A percentile compares a stretch with the other conserved stretches of the same genome.
Evolutionary conservation across 257 asterid genomes (phyloP).

Genomic region (Cruciata laevipes): DNA sequence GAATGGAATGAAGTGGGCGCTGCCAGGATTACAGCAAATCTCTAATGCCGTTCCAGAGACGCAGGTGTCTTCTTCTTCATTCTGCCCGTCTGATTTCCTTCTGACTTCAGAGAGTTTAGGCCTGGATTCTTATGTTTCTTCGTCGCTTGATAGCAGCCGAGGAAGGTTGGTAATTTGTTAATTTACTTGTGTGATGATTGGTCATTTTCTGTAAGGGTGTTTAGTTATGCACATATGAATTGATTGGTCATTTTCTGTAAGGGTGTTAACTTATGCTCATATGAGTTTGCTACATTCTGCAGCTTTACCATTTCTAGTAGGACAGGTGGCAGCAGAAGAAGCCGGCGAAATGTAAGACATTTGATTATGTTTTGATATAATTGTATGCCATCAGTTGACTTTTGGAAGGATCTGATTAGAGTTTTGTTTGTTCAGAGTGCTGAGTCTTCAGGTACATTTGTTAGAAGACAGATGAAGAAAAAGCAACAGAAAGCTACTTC

Average conservation of each 20-base stretch:
- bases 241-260: no score
- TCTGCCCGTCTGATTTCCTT: slow-evolving; percentile 62
- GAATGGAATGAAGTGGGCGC: slow-evolving; percentile 38
- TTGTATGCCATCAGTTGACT: not conserved
- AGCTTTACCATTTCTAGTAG: slow-evolving; percentile 43
- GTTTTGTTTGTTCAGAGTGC: slow-evolving; percentile 41
- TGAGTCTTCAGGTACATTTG: slow-evolving; percentile 44
- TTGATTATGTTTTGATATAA: not conserved
- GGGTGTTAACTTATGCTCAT: not conserved
- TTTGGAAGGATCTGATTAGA: slow-evolving; percentile 14
- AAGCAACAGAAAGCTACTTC: slow-evolving; percentile 51
- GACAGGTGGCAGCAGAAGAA: slow-evolving; percentile 39
- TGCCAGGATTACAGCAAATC: slow-evolving; percentile 47
- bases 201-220: not conserved
- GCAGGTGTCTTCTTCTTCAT: slow-evolving; percentile 47
- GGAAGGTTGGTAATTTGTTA: slow-evolving; percentile 45
- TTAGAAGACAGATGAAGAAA: slow-evolving; percentile 44
- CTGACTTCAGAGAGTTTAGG: slow-evolving; percentile 76
- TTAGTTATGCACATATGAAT: not conserved
- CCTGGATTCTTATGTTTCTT: slow-evolving; percentile 36
- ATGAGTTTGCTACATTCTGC: slow-evolving; percentile 14
- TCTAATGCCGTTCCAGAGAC: slow-evolving; percentile 26
- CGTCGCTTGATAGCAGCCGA: slow-evolving; percentile 51
- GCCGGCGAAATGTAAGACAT: slow-evolving; percentile 62
- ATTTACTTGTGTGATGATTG: not conserved